Conservation (phyloP, 331 rosid species). For the Quercus tomentella region DNA sequence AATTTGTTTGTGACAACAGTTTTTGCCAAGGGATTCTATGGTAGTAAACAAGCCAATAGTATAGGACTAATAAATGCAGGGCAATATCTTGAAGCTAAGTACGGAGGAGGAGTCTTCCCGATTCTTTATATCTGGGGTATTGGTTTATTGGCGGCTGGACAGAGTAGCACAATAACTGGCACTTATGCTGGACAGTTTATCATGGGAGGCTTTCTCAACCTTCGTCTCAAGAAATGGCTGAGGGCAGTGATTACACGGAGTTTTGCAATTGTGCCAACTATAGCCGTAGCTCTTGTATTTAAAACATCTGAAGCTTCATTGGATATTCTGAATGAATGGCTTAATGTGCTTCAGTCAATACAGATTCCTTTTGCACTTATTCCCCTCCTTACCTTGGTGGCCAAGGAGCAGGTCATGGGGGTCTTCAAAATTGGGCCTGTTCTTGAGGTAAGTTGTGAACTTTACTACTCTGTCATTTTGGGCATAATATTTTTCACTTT, state of each 20-base stretch:
- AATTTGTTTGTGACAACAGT: conserved; percentile 78
- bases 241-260: conserved; percentile 85
- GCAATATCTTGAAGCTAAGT: conserved; percentile 73
- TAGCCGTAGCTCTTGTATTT: conserved; percentile 66
- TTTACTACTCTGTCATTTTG: not conserved
- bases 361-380: conserved; percentile 91
- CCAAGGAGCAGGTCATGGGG: conserved; percentile 83
- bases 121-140: conserved; percentile 90
- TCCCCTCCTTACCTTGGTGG: conserved; percentile 81
- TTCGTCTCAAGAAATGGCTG: conserved; percentile 79
- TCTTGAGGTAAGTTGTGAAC: conserved; percentile 52
- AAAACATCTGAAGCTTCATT: conserved; percentile 69
- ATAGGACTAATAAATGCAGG: conserved; percentile 90
- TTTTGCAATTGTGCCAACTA: conserved; percentile 83
- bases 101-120: conserved; percentile 77
- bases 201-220: conserved; percentile 95
- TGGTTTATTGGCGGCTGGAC: conserved; percentile 89
- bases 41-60: conserved; percentile 54
- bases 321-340: conserved; percentile 87
- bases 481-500: not conserved
- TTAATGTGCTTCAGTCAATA: conserved; percentile 85
- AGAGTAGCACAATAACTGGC: conserved; percentile 89
- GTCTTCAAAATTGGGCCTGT: conserved; percentile 72
- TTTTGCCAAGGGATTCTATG: conserved; percentile 79
- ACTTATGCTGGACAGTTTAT: conserved; percentile 93